Conservation (phyloP, 352 stramenopile species). For the Globisporangium recalcitrans region DNA sequence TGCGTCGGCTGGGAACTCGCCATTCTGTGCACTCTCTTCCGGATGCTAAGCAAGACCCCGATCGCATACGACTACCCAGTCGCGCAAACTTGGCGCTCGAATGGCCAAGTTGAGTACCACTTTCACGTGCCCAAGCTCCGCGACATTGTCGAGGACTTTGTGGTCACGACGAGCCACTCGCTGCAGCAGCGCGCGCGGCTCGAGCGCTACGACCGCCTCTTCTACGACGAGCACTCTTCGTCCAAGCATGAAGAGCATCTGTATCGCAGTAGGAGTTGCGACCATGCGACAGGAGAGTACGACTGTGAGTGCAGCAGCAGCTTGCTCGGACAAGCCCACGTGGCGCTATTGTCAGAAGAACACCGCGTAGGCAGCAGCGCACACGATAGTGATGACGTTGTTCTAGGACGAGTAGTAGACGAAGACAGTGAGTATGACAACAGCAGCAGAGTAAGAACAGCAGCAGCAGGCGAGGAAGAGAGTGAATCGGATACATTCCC, state of each 20-base stretch:
- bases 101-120: not conserved
- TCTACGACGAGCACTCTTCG: slow-evolving; percentile 7
- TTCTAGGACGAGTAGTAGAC: not conserved
- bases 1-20: slow-evolving; percentile 13
- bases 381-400: not conserved
- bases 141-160: slow-evolving; percentile 14
- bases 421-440: not conserved
- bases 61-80: slow-evolving; percentile 7
- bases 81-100: not conserved
- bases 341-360: not conserved
- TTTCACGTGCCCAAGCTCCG: slow-evolving; percentile 10
- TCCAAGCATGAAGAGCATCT: not conserved
- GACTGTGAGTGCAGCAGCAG: not conserved
- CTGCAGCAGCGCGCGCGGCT: slow-evolving; percentile 10
- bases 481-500: slow-evolving; percentile 6
- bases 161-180: slow-evolving; percentile 10
- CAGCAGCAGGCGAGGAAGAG: not conserved
- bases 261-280: not conserved
- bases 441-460: not conserved
- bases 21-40: not conserved
- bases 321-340: not conserved
- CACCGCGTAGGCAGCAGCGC: not conserved
- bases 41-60: slow-evolving; percentile 12
- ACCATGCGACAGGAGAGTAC: not conserved
- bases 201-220: slow-evolving; percentile 14